A percentile compares a stretch with the other conserved stretches of the same genome.
These are phyloP conservation scores for Neurospora pannonica DNA, from an alignment of 495 filamentous ascomycete species.

Conservation along the genomic window DNA sequence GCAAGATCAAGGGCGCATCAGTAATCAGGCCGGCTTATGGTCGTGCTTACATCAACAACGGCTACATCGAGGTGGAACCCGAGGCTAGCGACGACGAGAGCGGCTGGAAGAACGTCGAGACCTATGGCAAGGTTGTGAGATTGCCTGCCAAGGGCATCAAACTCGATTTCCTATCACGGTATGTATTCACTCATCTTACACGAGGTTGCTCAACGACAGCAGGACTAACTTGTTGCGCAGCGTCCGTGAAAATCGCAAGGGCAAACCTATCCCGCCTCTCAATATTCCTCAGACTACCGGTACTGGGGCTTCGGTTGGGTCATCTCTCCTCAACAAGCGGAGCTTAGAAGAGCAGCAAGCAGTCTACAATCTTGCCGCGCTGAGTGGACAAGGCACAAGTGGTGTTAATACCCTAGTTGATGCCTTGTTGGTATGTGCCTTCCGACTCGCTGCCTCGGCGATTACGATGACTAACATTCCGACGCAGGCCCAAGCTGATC, in stretches of 20 bases:
- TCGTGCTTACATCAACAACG: conserved; percentile 63
- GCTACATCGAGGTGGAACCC: conserved; percentile 66
- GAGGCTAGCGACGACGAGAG: conserved; percentile 42
- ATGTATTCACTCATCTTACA: conserved; percentile 16
- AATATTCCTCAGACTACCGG: conserved; percentile 1
- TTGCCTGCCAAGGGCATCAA: conserved; percentile 67
- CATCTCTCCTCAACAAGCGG: conserved; percentile 6
- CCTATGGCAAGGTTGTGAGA: conserved; percentile 53
- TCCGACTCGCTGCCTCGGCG: conserved; percentile 3
- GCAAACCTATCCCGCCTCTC: conserved; percentile 14
- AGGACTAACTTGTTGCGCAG: conserved; percentile 15
- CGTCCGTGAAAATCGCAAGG: conserved; percentile 25
- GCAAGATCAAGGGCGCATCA: conserved; percentile 42
- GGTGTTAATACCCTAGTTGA: conserved; percentile 28
- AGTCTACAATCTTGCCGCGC: conserved; percentile 45
- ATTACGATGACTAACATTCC: not conserved
- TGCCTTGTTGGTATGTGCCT: conserved; percentile 34
- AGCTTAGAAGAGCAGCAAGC: conserved; percentile 39
- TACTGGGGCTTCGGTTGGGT: not conserved
- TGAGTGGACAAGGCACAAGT: conserved; percentile 23
- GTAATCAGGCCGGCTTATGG: conserved; percentile 36
- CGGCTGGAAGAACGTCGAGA: conserved; percentile 31
- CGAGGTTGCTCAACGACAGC: not conserved
- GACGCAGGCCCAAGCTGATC: conserved; percentile 14
- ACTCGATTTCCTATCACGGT: conserved; percentile 60